Evolutionary conservation across 2,329 filamentous ascomycete species (phyloP).

Genomic region (Talaromyces sp.): DNA sequence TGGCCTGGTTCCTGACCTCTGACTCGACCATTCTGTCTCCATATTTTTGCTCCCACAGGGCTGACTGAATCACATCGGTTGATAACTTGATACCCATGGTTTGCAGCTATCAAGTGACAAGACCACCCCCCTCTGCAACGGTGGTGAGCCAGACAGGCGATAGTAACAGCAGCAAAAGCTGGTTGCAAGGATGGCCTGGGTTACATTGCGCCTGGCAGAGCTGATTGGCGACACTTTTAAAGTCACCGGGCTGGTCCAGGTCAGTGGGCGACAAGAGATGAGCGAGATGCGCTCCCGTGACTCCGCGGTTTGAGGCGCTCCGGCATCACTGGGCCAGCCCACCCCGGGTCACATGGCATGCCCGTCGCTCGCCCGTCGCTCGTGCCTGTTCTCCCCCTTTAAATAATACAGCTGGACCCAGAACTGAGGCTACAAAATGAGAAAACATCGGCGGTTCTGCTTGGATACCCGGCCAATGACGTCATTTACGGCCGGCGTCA

Average conservation of each 20-base stretch:
- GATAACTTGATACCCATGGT: background rate
- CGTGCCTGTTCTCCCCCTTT: background rate
- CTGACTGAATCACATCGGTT: slow-evolving; percentile 11
- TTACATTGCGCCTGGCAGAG: background rate
- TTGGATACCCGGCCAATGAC: background rate
- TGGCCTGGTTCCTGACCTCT: background rate
- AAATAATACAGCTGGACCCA: background rate
- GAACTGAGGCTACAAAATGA: background rate
- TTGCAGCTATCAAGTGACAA: slow-evolving; percentile 10
- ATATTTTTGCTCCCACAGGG: background rate
- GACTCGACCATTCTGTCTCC: background rate
- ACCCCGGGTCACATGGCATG: background rate
- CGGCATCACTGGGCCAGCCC: background rate
- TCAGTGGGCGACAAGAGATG: slow-evolving; percentile 5
- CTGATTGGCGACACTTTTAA: slow-evolving; percentile 3
- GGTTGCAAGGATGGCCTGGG: background rate
- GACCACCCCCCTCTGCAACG: background rate
- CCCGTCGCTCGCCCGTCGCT: background rate
- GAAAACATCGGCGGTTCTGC: background rate
- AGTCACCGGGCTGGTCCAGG: slow-evolving; percentile 7
- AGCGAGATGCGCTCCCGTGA: slow-evolving; percentile 8
- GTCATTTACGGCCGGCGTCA: background rate
- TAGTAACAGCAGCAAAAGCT: background rate
- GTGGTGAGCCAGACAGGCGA: background rate
- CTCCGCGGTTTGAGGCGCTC: background rate